These are phyloP conservation scores for Hysterium pulicare DNA, from an alignment of 2,329 filamentous ascomycete genomes.

Conservation along the genomic window DNA sequence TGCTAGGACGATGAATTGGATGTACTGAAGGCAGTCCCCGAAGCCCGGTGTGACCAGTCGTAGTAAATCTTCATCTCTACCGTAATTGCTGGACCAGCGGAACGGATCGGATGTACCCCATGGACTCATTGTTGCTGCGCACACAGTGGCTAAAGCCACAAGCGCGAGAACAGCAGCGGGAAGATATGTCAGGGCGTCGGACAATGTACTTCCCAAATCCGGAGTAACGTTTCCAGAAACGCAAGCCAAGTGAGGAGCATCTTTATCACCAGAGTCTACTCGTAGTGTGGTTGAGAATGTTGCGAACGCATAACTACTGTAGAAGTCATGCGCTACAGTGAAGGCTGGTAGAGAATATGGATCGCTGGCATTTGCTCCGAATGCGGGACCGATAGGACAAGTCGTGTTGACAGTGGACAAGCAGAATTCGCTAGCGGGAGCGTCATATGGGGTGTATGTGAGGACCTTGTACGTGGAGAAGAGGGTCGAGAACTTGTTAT, in stretches of 20 bases:
- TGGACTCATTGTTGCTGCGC: slow-evolving; percentile 83
- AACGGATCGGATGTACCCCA: slow-evolving; percentile 92
- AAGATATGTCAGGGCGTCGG: slow-evolving; percentile 69
- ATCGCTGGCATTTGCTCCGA: slow-evolving; percentile 55
- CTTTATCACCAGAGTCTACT: slow-evolving; percentile 70
- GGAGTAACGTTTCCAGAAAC: slow-evolving; percentile 81
- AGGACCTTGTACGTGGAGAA: slow-evolving; percentile 69
- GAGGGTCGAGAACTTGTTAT: slow-evolving; percentile 68
- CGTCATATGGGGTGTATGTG: slow-evolving; percentile 67
- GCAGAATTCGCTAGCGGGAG: slow-evolving; percentile 62
- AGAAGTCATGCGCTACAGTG: slow-evolving; percentile 69
- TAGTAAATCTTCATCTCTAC: slow-evolving; percentile 85
- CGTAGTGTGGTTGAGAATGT: slow-evolving; percentile 72
- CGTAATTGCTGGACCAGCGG: slow-evolving; percentile 97
- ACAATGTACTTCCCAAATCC: slow-evolving; percentile 66
- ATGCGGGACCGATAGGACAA: slow-evolving; percentile 76
- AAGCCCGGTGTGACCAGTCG: slow-evolving; percentile 94
- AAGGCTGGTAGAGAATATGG: slow-evolving; percentile 64
- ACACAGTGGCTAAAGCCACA: slow-evolving; percentile 76
- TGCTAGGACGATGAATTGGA: slow-evolving; percentile 86
- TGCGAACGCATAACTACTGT: slow-evolving; percentile 80
- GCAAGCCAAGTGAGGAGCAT: slow-evolving; percentile 67
- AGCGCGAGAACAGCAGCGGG: slow-evolving; percentile 75
- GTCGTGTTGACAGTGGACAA: slow-evolving; percentile 53
- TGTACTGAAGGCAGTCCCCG: slow-evolving; percentile 93